Evolutionary conservation across 2,329 filamentous ascomycete species (phyloP).

Genomic region (Seiridium cupressi): DNA sequence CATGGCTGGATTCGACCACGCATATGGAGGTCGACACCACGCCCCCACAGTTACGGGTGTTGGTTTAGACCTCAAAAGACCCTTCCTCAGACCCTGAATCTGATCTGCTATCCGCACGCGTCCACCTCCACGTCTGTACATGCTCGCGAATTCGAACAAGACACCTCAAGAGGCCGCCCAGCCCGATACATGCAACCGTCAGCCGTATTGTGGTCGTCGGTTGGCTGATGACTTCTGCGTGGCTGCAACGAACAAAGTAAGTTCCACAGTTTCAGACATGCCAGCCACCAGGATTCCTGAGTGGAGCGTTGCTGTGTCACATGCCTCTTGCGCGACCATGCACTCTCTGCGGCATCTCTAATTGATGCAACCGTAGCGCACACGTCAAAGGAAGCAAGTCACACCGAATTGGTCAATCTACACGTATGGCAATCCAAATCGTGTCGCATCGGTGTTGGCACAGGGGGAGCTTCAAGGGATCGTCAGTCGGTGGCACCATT

Average conservation of each 20-base stretch:
- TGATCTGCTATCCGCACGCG: no score
- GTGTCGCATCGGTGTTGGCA: slow-evolving; percentile 1
- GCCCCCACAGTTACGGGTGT: neutral
- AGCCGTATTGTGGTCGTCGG: no score
- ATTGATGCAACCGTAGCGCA: no score
- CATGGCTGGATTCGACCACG: neutral
- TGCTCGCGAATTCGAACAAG: no score
- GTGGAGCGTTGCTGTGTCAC: neutral
- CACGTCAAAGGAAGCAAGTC: no score
- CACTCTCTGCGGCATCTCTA: no score
- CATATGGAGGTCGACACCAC: neutral
- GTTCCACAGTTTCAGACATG: neutral
- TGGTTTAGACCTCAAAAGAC: neutral
- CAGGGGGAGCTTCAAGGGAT: neutral
- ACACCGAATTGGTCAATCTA: neutral
- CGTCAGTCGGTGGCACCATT: slow-evolving; percentile 1
- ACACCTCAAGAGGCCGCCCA: neutral
- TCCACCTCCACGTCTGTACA: no score
- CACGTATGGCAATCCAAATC: neutral
- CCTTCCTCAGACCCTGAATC: neutral
- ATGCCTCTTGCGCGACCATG: neutral
- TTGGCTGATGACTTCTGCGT: no score
- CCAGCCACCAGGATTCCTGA: no score
- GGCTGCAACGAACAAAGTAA: no score
- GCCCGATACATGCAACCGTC: no score